These are phyloP conservation scores for Glycyrrhiza uralensis DNA, from an alignment of 306 rosid species.

Conservation along the genomic window DNA sequence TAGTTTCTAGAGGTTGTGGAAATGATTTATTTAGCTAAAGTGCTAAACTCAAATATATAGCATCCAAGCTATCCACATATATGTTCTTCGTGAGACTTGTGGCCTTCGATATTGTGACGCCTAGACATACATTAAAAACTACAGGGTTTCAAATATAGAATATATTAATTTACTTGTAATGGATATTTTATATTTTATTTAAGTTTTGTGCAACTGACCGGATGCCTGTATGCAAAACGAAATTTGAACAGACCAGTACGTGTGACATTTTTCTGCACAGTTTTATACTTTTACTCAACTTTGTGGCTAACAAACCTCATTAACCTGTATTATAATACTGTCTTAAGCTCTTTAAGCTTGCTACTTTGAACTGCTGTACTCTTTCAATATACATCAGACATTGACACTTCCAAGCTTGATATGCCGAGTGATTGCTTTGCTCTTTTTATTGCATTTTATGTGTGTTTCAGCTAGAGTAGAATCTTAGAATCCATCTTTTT, in stretches of 20 bases:
- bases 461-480: conserved; percentile 22
- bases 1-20: not conserved
- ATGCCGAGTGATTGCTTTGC: conserved; percentile 12
- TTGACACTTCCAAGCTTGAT: conserved; percentile 7
- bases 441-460: not conserved
- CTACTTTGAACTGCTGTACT: not conserved
- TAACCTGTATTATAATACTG: not conserved
- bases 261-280: not conserved
- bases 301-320: not conserved
- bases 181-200: conserved; percentile 4
- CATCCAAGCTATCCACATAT: not conserved
- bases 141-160: not conserved
- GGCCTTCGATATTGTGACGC: not conserved
- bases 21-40: not conserved
- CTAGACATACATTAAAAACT: not conserved
- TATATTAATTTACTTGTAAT: no score
- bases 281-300: not conserved
- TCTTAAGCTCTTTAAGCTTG: not conserved
- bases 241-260: not conserved
- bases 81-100: not conserved
- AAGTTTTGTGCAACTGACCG: not conserved
- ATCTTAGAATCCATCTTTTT: conserved; percentile 34
- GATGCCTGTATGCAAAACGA: not conserved
- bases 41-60: not conserved
- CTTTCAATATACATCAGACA: conserved; percentile 5